These are phyloP conservation scores for Ensete ventricosum DNA, from an alignment of 176 grass and related monocot species.

Conservation along the genomic window DNA sequence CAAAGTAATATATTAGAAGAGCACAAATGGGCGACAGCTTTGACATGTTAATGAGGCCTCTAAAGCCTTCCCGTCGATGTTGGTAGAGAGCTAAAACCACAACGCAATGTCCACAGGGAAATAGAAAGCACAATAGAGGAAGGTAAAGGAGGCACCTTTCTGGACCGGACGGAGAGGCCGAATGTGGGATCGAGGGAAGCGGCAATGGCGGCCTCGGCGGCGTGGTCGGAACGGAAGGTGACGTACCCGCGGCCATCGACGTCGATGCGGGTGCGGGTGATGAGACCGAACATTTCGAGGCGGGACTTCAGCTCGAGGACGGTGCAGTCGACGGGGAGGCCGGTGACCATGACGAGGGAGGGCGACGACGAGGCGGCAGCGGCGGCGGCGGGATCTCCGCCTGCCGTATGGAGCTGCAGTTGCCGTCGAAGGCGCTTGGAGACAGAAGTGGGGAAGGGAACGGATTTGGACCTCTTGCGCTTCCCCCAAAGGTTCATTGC, in stretches of 20 bases:
- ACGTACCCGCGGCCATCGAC: constrained; percentile 48
- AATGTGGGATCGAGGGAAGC: constrained; percentile 35
- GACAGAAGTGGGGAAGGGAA: neutral
- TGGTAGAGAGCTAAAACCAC: neutral
- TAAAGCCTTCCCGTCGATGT: neutral
- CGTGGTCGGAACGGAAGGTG: constrained; percentile 48
- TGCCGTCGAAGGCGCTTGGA: neutral
- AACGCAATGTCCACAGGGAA: neutral
- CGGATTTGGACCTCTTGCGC: neutral
- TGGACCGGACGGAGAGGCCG: neutral
- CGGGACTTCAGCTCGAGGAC: constrained; percentile 83
- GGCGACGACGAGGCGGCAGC: constrained; percentile 7
- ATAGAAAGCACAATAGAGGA: neutral
- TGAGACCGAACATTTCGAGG: constrained; percentile 51
- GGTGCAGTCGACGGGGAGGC: constrained; percentile 23
- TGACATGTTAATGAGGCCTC: neutral
- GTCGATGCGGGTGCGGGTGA: constrained; percentile 56
- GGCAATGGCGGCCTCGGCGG: constrained; percentile 37
- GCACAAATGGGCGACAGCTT: no score
- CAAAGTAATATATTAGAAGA: constrained; percentile 15
- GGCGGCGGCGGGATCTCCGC: neutral
- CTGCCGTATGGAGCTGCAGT: neutral
- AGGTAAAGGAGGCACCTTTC: constrained; percentile 17
- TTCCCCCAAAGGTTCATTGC: neutral
- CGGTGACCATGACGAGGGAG: neutral